Evolutionary conservation across 2,329 filamentous ascomycete genomes (phyloP).

Genomic region (Plenodomus biglobosus): DNA sequence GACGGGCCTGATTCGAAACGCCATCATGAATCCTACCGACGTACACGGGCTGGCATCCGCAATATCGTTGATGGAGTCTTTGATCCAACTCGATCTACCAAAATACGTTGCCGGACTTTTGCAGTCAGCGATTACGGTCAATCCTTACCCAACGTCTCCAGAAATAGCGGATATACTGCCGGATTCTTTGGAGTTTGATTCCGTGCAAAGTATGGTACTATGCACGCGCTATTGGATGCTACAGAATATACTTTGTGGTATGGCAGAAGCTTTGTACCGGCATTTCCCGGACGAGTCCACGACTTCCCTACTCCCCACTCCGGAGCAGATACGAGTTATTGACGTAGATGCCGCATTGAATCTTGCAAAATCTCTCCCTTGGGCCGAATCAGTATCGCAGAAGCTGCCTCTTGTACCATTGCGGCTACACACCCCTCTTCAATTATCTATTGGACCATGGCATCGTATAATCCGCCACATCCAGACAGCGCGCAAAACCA

Average conservation of each 20-base stretch:
- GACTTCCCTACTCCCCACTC: slow-evolving; percentile 21
- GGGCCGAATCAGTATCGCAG: slow-evolving; percentile 21
- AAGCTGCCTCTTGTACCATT: slow-evolving; percentile 29
- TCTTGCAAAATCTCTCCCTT: slow-evolving; percentile 26
- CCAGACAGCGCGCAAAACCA: neutral
- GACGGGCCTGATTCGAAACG: slow-evolving; percentile 23
- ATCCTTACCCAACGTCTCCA: slow-evolving; percentile 10
- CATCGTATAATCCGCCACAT: slow-evolving; percentile 20
- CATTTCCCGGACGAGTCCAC: slow-evolving; percentile 22
- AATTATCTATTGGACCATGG: slow-evolving; percentile 32
- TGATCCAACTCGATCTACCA: slow-evolving; percentile 23
- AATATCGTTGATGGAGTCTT: slow-evolving; percentile 23
- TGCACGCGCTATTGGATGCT: slow-evolving; percentile 35
- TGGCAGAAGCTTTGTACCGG: slow-evolving; percentile 26
- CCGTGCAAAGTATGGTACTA: slow-evolving; percentile 24
- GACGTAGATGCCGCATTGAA: slow-evolving; percentile 25
- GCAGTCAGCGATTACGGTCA: slow-evolving; percentile 12
- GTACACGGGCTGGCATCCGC: slow-evolving; percentile 20
- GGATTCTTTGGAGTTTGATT: slow-evolving; percentile 23
- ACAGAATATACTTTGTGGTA: slow-evolving; percentile 24
- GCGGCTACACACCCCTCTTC: slow-evolving; percentile 32
- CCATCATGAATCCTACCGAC: slow-evolving; percentile 21
- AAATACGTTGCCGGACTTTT: slow-evolving; percentile 20
- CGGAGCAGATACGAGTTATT: slow-evolving; percentile 11
- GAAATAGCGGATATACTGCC: slow-evolving; percentile 25